Base-by-base conservation (phyloP, 371 early-diverging fungal genomes). In the Mortierella sp. region DNA sequence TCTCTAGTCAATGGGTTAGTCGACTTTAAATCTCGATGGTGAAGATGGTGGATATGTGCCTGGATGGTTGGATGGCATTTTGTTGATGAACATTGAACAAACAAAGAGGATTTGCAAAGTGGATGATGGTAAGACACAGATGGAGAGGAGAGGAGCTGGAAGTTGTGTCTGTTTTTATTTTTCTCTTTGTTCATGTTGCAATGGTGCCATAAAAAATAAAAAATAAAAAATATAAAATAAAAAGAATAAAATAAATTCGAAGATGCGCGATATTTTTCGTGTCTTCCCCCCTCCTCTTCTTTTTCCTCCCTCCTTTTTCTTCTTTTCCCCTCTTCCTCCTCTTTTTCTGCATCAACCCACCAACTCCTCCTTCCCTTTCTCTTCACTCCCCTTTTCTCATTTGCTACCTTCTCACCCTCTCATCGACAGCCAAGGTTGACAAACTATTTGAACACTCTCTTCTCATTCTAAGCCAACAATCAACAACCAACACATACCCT, bases 331-430 rank as follows among this genome's bases (percentile, higher is more conserved):
- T 21, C 8, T n/a, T 38, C 24, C 48, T 48, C 29, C 16, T 38
- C n/a, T 75, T 38, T 21, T 46, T 38, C 49, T 68, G 72, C 38
- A 58, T 78, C 68, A 60, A 32, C 74, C 70, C 74, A 35, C 54
- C 60, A 16, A 38, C 70, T 43, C 43, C 49, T 41, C 46, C 46
- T 46, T 46, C 44, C 44, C 35, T 48, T 48, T 75, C 35, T 32
- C 72, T 32, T 38, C 41, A 32, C 5, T 65, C 65, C 38, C 35
- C 21, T 5, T 16, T 16, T 35, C 35, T 35, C 18, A 16, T 14
- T 68, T 51, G 49, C 35, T 51, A 46, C 56, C 46, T 38, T 43
- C 2, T 48, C 51, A 27, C 58, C 27, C 11, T 12, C 29, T 27
- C 58, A 60, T 60, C 16, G 27, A 14, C 4, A 29, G 14, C 14